Conservation (phyloP, 1,284 basidiomycete species). For the Cutaneotrichosporon cyanovorans region DNA sequence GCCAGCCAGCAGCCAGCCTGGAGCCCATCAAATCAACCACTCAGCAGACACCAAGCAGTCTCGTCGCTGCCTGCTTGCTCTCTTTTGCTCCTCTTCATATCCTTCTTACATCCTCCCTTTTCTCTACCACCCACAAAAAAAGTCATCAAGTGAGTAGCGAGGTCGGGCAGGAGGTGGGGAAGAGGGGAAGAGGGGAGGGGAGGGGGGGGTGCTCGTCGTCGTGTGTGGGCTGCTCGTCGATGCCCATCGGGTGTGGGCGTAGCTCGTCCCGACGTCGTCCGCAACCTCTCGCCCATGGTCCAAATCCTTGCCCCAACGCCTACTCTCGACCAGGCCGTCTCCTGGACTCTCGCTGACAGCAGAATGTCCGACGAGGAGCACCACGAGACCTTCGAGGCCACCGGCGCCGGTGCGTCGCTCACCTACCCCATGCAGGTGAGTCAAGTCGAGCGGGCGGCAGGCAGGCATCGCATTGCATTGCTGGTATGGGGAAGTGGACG, state of each 20-base stretch:
- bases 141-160: background rate
- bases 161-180: background rate
- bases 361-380: slow-evolving; percentile 81
- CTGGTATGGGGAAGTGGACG: too few species aligned
- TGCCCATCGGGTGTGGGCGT: too few species aligned
- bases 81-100: background rate
- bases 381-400: slow-evolving; percentile 74
- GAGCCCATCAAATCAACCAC: too few species aligned
- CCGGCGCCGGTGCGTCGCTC: slow-evolving; percentile 67
- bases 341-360: background rate
- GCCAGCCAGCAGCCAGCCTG: too few species aligned
- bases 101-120: slow-evolving; percentile 1
- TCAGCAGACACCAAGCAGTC: background rate
- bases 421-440: slow-evolving; percentile 53
- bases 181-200: too few species aligned
- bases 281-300: too few species aligned
- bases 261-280: too few species aligned
- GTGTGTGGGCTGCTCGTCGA: too few species aligned
- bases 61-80: background rate
- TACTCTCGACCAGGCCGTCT: background rate
- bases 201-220: too few species aligned
- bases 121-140: background rate
- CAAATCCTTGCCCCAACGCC: too few species aligned
- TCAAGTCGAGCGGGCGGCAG: too few species aligned
- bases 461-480: too few species aligned